Percentiles rank a stretch among this genome's conserved stretches.
Evolutionary conservation across 768 basidiomycete genomes (phyloP).

Genomic region (Russula emetica): DNA sequence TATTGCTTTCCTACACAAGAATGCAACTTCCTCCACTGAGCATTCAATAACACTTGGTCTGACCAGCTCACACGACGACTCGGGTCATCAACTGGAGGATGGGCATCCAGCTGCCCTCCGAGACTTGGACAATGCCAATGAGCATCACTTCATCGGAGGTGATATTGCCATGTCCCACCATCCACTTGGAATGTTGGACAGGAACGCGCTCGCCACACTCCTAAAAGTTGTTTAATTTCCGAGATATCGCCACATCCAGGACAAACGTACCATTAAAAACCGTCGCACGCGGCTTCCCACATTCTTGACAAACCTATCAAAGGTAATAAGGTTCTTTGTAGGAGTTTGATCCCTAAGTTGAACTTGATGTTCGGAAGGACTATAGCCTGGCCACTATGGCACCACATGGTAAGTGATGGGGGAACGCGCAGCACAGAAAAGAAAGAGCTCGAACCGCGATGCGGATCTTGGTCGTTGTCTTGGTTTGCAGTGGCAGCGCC

Average conservation of each 20-base stretch:
- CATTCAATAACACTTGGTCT: too few relatives aligned
- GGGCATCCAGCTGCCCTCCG: conserved; percentile 22
- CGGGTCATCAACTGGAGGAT: conserved; percentile 15
- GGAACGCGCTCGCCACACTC: conserved; percentile 12
- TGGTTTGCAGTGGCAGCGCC: conserved; percentile 6
- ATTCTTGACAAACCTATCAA: conserved; percentile 13
- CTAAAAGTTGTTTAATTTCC: conserved; percentile 4
- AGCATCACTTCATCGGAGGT: conserved; percentile 18
- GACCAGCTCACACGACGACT: conserved; percentile 5
- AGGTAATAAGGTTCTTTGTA: not conserved
- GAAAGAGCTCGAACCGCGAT: conserved; percentile 9
- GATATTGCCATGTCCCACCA: conserved; percentile 8
- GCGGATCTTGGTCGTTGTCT: conserved; percentile 16
- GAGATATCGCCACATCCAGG: not conserved
- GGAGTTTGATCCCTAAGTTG: conserved; percentile 10
- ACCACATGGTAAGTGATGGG: conserved; percentile 1
- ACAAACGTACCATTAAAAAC: conserved; percentile 9
- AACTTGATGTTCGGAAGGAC: conserved; percentile 11
- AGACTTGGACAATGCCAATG: conserved; percentile 24
- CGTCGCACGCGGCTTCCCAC: conserved; percentile 18
- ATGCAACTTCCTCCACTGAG: too few relatives aligned
- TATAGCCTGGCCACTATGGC: conserved; percentile 21
- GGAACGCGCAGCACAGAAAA: not conserved
- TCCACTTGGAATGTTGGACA: conserved; percentile 6
- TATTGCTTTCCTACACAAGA: too few relatives aligned